Percentiles rank a stretch among this genome's conserved stretches.
Conservation (phyloP, 148 eudicot species). For the Cornus controversa region DNA sequence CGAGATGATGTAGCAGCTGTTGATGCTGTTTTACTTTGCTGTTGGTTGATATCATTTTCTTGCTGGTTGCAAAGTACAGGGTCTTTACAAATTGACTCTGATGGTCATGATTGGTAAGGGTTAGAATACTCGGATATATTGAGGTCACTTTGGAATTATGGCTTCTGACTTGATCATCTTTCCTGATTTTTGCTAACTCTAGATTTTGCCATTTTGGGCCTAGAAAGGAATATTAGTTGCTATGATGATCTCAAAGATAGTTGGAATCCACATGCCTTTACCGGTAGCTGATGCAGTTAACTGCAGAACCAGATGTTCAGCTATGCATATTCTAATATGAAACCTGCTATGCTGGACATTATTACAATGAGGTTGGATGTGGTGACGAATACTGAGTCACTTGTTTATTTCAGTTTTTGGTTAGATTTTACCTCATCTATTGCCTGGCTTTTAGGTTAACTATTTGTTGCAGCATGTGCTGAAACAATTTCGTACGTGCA, state of each 20-base stretch:
- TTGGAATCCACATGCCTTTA: constrained; percentile 14
- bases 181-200: constrained; percentile 5
- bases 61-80: constrained; percentile 27
- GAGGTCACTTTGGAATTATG: constrained; percentile 15
- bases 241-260: constrained; percentile 21
- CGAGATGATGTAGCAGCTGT: constrained; percentile 31
- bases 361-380: background rate
- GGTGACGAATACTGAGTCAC: background rate
- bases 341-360: constrained; percentile 8
- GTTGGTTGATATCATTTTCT: constrained; percentile 25
- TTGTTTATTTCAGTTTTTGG: background rate
- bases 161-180: constrained; percentile 6
- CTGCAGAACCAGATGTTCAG: constrained; percentile 5
- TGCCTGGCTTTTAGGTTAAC: constrained; percentile 3
- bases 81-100: constrained; percentile 14
- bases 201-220: background rate
- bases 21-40: constrained; percentile 31
- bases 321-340: constrained; percentile 8
- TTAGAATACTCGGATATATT: constrained; percentile 3
- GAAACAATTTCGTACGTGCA: constrained; percentile 10
- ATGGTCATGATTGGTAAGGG: constrained; percentile 30
- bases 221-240: constrained; percentile 17
- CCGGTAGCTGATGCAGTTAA: constrained; percentile 19
- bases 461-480: background rate
- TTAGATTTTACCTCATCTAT: background rate